A percentile compares a stretch with the other conserved stretches of the same genome.
These are phyloP conservation scores for Rhizoclosmatium sp. DNA, from an alignment of 192 early-diverging fungal species.

Conservation along the genomic window DNA sequence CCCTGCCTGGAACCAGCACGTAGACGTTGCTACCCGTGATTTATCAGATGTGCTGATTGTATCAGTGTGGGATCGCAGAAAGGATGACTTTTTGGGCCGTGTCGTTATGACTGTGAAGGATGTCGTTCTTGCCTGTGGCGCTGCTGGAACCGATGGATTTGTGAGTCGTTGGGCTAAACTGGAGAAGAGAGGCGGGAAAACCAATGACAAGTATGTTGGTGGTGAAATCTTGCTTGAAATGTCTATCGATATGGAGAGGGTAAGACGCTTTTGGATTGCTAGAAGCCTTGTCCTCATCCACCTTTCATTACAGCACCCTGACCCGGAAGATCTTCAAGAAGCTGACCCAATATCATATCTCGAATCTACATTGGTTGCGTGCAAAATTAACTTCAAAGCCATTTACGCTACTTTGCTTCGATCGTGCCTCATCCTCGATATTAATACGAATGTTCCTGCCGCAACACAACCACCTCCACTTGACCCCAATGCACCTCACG, in stretches of 20 bases:
- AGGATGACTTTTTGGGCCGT: conserved; percentile 60
- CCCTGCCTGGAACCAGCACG: conserved; percentile 62
- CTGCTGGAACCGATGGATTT: conserved; percentile 41
- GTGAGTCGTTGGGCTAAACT: conserved; percentile 47
- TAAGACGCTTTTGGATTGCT: not conserved
- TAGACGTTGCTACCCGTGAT: conserved; percentile 41
- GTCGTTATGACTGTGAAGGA: conserved; percentile 48
- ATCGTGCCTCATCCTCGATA: conserved; percentile 54
- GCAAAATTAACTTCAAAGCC: conserved; percentile 47
- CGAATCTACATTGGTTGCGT: conserved; percentile 24
- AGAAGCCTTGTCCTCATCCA: too few species aligned
- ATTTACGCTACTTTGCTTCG: conserved; percentile 56
- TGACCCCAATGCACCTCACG: conserved; percentile 26
- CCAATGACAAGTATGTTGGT: conserved; percentile 66
- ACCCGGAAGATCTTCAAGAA: not conserved
- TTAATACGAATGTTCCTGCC: conserved; percentile 21
- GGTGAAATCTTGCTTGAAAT: conserved; percentile 58
- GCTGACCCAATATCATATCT: conserved; percentile 18
- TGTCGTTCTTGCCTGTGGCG: conserved; percentile 38
- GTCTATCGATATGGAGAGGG: conserved; percentile 40
- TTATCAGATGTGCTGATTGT: conserved; percentile 51
- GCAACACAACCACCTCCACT: conserved; percentile 36
- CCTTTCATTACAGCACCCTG: not conserved
- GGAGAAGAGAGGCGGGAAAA: conserved; percentile 44
- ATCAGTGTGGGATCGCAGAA: conserved; percentile 52